These are phyloP conservation scores for Globisporangium parvum DNA, from an alignment of 352 stramenopile genomes.

Conservation along the genomic window DNA sequence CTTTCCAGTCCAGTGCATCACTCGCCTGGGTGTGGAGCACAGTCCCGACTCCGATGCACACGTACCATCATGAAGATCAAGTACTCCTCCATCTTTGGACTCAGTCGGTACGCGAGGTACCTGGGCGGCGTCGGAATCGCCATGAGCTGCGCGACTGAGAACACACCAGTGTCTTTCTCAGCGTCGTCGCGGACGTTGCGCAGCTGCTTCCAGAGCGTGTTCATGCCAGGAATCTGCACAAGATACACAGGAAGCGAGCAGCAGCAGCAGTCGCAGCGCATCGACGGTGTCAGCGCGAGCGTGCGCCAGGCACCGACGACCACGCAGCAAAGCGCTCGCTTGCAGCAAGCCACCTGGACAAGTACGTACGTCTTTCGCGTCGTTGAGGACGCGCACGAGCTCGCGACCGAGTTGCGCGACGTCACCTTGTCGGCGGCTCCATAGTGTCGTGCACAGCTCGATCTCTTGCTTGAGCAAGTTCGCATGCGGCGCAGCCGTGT, in stretches of 20 bases:
- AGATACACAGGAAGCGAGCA: not conserved
- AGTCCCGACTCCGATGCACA: not conserved
- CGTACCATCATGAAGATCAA: slow-evolving; percentile 83
- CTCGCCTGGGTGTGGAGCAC: too few relatives aligned
- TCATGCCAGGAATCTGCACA: slow-evolving; percentile 72
- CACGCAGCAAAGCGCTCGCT: not conserved
- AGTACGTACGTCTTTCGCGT: slow-evolving; percentile 66
- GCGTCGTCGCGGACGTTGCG: slow-evolving; percentile 55
- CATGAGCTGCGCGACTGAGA: slow-evolving; percentile 74
- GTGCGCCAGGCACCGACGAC: not conserved
- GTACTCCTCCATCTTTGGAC: slow-evolving; percentile 83
- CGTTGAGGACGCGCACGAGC: slow-evolving; percentile 70
- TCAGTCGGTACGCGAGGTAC: slow-evolving; percentile 75
- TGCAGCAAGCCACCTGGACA: not conserved
- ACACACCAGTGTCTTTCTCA: slow-evolving; percentile 44
- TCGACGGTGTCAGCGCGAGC: not conserved
- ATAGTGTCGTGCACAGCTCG: slow-evolving; percentile 68
- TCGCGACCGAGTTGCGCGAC: slow-evolving; percentile 69
- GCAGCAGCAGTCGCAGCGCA: not conserved
- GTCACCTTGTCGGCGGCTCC: slow-evolving; percentile 59
- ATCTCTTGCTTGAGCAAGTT: slow-evolving; percentile 73
- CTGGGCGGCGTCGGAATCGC: slow-evolving; percentile 58
- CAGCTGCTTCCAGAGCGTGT: slow-evolving; percentile 73
- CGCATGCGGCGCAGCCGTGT: slow-evolving; percentile 41
- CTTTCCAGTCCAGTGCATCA: too few relatives aligned